Base-by-base conservation (phyloP, 495 filamentous ascomycete genomes). In the Hypoxylon trugodes region DNA sequence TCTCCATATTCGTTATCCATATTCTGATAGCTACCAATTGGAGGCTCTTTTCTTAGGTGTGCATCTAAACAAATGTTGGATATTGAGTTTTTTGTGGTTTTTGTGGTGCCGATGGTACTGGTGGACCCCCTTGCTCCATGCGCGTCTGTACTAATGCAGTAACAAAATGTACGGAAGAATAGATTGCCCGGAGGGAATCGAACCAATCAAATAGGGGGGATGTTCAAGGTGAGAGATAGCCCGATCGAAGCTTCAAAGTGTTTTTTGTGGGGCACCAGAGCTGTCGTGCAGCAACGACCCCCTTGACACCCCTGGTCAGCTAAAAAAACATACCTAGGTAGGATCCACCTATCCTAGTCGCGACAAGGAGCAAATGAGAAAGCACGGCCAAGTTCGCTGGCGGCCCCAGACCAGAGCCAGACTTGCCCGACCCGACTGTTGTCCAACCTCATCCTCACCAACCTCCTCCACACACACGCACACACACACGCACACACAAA, bases 401-500 rank as follows among this genome's bases (percentile, higher is more conserved):
- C 61, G 53, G 61, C 62, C 62, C 62, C 62, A 65, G 62, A 54
- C 37, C 61, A 47, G 61, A 54, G 55, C 62, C 62, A 65, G 62
- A 54, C 37, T 47, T 58, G 62, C 62, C 62, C 49, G 54, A 65
- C 62, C 48, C 46, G 25, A 63, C 42, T 41, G 35, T 66, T 61
- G 56, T 61, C 63, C 63, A 61, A 67, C 57, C 64, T 67, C 64
- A 57, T 62, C 64, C 51, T 67, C 52, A 67, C 64, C 64, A 67
- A 67, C 64, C 64, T 67, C 64, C 64, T 67, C 64, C 64, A 67
- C 64, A 61, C n/a, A n/a, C n/a, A n/a, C n/a, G n/a, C n/a, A n/a
- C n/a, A n/a, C n/a, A n/a, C n/a, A n/a, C n/a, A n/a, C n/a, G n/a
- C n/a, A n/a, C n/a, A n/a, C n/a, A n/a, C n/a, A n/a, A n/a, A n/a